phyloP scores from a whole-genome alignment of 1,139 yeast genomes.

The Scheffersomyces quercinus region DNA sequence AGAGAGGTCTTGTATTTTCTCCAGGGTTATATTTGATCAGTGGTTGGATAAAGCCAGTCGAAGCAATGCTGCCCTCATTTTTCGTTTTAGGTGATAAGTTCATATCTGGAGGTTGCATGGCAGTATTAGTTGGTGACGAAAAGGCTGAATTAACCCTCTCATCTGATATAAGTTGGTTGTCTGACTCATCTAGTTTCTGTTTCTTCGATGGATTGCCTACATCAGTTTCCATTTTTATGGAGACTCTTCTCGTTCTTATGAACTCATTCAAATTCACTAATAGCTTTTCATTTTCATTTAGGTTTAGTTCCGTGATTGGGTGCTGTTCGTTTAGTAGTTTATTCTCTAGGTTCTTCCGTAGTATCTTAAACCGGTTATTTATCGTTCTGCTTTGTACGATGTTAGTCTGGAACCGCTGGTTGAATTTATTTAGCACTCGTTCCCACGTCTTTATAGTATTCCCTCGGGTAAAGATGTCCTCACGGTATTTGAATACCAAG shows the following conservation, averaged over 20 bases:
- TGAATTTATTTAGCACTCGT: constrained; percentile 24
- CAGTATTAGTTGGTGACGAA: not conserved
- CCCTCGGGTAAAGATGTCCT: constrained; percentile 31
- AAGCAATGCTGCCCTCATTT: no score
- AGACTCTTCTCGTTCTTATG: not conserved
- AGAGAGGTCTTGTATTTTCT: no score
- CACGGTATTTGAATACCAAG: constrained; percentile 20
- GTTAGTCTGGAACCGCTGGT: constrained; percentile 17
- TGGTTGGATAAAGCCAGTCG: no score
- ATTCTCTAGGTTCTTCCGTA: constrained; percentile 25
- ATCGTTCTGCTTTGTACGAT: constrained; percentile 32
- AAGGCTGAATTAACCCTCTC: not conserved
- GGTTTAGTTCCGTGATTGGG: constrained; percentile 10
- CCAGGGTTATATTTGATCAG: no score
- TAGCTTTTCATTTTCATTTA: constrained; percentile 30
- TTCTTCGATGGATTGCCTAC: not conserved
- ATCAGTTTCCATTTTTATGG: not conserved
- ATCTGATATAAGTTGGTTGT: not conserved
- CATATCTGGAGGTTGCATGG: not conserved
- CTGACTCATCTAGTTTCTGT: not conserved
- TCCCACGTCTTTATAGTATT: constrained; percentile 32
- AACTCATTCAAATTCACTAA: constrained; percentile 20
- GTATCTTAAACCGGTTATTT: constrained; percentile 27
- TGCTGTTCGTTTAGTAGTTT: constrained; percentile 18
- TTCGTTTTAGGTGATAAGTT: no score